Base-by-base conservation (phyloP, 2,329 filamentous ascomycete genomes). In the Microsporum ferrugineum region DNA sequence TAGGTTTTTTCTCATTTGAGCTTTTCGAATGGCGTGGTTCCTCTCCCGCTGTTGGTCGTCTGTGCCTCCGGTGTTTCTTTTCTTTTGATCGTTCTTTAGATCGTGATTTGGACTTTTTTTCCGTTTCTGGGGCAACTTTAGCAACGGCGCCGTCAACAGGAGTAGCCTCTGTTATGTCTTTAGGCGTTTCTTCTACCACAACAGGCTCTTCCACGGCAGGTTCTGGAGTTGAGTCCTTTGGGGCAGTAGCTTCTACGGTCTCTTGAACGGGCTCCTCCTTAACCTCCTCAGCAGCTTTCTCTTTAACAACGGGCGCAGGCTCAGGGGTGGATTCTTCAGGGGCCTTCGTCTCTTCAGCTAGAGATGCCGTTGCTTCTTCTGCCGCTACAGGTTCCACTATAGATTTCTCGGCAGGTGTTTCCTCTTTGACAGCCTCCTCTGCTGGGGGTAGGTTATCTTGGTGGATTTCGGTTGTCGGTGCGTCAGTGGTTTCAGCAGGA, bases 11-110 rank as follows among this genome's bases (percentile, higher is more conserved):
- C 58, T 76, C 73, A 3, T 69, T 71, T 2, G 72, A 76, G 31
- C 69, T 67, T 58, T 71, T 76, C 2, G 73, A 74, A 43, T 68
- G 67, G 6, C 70, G 69, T 60, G 68, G 68, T 1, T 72, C 70
- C 31, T 66, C 61, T 10, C 64, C 67, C 5, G 70, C 69, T 68
- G 14, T 69, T 71, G 60, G 68, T 68, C 68, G 41, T 36, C 57
- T 8, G 29, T 71, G 73, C 57, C 66, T 73, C 59, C 69, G 70
- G 36, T 61, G 33, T 61, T 66, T 47, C 55, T 63, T 63, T 2
- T 65, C 62, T 57, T 41, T 56, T 31, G 29, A 49, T 27, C 51
- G 59, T 23, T 63, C 66, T 23, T 47, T 53, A 34, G 61, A 43
- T 59, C 38, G 57, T 10, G 38, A 43, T 43, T 43, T 47, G 6